phyloP scores from a whole-genome alignment of 2,329 filamentous ascomycete species.

The Talaromyces sp. region DNA sequence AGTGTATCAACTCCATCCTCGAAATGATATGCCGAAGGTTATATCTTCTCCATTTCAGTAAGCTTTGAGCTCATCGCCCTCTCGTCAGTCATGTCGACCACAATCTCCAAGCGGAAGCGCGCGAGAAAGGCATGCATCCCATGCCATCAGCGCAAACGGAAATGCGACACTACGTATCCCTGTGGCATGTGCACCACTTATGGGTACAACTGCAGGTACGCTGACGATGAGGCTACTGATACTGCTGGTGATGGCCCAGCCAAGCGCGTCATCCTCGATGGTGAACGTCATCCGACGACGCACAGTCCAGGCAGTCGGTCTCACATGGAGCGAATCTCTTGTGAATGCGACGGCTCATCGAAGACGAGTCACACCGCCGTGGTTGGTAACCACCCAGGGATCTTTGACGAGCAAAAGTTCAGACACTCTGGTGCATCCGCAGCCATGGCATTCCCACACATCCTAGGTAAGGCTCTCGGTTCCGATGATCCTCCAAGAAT shows the following conservation, averaged over 20 bases:
- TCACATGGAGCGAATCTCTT: neutral
- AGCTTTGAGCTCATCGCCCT: neutral
- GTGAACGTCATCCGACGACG: neutral
- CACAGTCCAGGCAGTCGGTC: neutral
- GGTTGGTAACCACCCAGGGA: slow-evolving; percentile 23
- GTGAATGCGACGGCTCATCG: neutral
- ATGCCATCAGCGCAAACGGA: slow-evolving; percentile 36
- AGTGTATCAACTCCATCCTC: neutral
- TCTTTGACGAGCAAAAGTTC: slow-evolving; percentile 32
- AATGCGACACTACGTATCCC: slow-evolving; percentile 33
- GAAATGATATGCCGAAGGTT: neutral
- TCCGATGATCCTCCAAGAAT: slow-evolving; percentile 29
- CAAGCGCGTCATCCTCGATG: neutral
- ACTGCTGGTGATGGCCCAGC: neutral
- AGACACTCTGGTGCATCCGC: slow-evolving; percentile 32
- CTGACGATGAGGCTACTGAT: slow-evolving; percentile 18
- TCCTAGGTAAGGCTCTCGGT: slow-evolving; percentile 30
- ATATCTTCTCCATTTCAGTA: neutral
- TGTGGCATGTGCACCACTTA: slow-evolving; percentile 33
- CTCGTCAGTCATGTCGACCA: slow-evolving; percentile 24
- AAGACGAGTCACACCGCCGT: slow-evolving; percentile 22
- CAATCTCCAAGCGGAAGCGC: slow-evolving; percentile 30
- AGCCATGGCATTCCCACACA: slow-evolving; percentile 33
- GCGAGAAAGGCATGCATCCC: slow-evolving; percentile 33
- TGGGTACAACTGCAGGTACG: slow-evolving; percentile 30